These are phyloP conservation scores for Elongisporangium anandrum DNA, from an alignment of 352 stramenopile species.

Conservation along the genomic window DNA sequence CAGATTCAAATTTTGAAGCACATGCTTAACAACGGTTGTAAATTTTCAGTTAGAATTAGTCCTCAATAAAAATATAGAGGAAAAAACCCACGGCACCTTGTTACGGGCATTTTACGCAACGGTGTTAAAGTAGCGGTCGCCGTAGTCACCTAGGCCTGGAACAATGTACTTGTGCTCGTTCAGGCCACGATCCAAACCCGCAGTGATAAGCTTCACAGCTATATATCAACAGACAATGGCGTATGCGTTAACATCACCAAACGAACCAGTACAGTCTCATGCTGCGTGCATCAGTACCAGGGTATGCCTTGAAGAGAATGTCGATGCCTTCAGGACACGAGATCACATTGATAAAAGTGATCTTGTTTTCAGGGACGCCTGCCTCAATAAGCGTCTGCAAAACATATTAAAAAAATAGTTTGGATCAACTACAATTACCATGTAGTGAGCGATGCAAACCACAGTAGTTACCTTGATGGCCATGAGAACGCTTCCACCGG, in stretches of 20 bases:
- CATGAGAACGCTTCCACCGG: conserved; percentile 82
- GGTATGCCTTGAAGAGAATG: conserved; percentile 66
- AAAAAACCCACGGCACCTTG: no score
- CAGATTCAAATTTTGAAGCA: no score
- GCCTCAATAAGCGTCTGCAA: conserved; percentile 74
- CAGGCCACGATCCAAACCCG: conserved; percentile 76
- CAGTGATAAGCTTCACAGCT: conserved; percentile 80
- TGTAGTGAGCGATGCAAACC: no score
- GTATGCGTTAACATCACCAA: conserved; percentile 5
- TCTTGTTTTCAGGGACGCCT: conserved; percentile 85
- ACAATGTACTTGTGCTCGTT: conserved; percentile 97
- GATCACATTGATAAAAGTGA: conserved; percentile 96
- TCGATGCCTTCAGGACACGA: conserved; percentile 89
- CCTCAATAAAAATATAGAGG: no score
- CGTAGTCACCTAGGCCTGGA: conserved; percentile 95
- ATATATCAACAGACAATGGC: conserved; percentile 5
- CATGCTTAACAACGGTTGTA: no score
- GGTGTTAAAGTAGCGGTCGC: conserved; percentile 91
- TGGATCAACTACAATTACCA: no score
- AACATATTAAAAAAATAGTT: no score
- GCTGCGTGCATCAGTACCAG: conserved; percentile 24
- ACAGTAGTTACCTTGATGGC: conserved; percentile 79
- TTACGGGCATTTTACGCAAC: conserved; percentile 6
- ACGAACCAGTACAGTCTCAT: conserved; percentile 49
- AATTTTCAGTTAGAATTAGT: no score